phyloP scores from a whole-genome alignment of 805 yeast species.

The Spathaspora sp. region DNA sequence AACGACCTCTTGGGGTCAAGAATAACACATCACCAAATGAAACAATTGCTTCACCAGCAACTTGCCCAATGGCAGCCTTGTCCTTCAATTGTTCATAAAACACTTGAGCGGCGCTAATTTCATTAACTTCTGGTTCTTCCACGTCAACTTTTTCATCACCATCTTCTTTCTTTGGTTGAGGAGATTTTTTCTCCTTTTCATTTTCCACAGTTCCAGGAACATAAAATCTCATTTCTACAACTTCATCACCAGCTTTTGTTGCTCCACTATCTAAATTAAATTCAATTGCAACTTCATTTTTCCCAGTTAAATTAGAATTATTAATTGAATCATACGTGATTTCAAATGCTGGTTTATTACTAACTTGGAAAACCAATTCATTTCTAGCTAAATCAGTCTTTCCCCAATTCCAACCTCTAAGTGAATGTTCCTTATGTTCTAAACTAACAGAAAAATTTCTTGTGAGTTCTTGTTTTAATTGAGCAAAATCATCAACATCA shows the following conservation, averaged over 20 bases:
- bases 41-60: constrained; percentile 91
- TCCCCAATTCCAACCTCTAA: constrained; percentile 99
- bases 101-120: constrained; percentile 70
- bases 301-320: constrained; percentile 87
- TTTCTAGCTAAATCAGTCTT: constrained; percentile 86
- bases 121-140: constrained; percentile 38
- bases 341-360: constrained; percentile 88
- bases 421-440: constrained; percentile 84
- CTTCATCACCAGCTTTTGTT: constrained; percentile 84
- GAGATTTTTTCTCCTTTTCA: constrained; percentile 38
- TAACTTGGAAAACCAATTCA: constrained; percentile 81
- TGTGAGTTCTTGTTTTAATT: constrained; percentile 79
- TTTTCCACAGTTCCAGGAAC: constrained; percentile 81
- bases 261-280: constrained; percentile 58
- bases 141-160: constrained; percentile 25
- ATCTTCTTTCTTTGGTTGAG: constrained; percentile 31
- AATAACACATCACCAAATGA: constrained; percentile 88
- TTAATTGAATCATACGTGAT: constrained; percentile 76
- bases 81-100: constrained; percentile 91
- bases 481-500: constrained; percentile 75
- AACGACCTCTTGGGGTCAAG: constrained; percentile 97
- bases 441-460: constrained; percentile 67
- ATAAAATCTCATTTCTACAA: constrained; percentile 91
- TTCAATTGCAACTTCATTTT: constrained; percentile 91
- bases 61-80: constrained; percentile 90